Conservation (phyloP, 768 basidiomycete genomes). For the Lyophyllum shimeji region DNA sequence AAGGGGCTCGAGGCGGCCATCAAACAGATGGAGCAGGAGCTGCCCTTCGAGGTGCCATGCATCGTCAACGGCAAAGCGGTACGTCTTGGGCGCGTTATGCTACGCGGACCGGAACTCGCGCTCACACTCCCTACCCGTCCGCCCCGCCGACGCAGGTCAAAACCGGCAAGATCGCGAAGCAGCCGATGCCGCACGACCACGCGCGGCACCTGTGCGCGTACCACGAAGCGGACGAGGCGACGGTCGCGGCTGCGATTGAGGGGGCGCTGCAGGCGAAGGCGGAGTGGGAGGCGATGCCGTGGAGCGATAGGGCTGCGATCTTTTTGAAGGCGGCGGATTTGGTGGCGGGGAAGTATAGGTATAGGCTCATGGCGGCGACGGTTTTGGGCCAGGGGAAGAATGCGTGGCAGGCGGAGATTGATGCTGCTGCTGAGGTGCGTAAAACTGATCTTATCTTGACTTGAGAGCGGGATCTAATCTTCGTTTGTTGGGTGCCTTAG, state of each 20-base stretch:
- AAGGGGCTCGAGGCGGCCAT: constrained; percentile 69
- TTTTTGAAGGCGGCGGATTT: constrained; percentile 98
- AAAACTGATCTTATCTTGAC: constrained; percentile 18
- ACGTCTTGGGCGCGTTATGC: no score
- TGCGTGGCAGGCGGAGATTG: constrained; percentile 99
- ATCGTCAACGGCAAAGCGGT: constrained; percentile 89
- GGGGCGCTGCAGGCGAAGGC: constrained; percentile 84
- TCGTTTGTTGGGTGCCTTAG: constrained; percentile 36
- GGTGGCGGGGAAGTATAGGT: constrained; percentile 92
- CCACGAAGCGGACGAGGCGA: constrained; percentile 82
- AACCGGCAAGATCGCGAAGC: constrained; percentile 77
- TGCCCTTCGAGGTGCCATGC: constrained; percentile 92
- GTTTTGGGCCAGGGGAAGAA: constrained; percentile 99
- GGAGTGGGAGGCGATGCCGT: constrained; percentile 93
- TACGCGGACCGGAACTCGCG: no score
- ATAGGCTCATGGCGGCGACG: constrained; percentile 92
- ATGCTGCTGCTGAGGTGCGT: constrained; percentile 94
- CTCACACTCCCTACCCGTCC: no score
- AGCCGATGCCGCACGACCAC: constrained; percentile 86
- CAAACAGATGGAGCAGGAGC: constrained; percentile 73
- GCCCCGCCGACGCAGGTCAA: constrained; percentile 53
- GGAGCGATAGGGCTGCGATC: constrained; percentile 96
- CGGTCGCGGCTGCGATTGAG: constrained; percentile 77
- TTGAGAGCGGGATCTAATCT: background rate
- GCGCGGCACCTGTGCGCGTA: constrained; percentile 79